These are phyloP conservation scores for Melanogaster broomeanus DNA, from an alignment of 768 basidiomycete genomes.

Conservation along the genomic window DNA sequence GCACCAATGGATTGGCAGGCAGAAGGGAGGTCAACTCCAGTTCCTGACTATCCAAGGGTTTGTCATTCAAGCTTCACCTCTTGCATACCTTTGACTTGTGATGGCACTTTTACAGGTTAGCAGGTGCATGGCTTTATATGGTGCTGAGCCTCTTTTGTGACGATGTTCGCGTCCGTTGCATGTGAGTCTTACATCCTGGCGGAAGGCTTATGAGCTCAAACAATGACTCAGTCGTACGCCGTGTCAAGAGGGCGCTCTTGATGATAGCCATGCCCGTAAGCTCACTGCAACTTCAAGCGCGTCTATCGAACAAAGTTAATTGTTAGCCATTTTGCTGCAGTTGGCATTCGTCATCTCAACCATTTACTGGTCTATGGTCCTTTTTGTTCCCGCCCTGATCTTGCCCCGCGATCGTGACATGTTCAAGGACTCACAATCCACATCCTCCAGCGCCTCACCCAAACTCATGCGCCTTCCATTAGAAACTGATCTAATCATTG, in stretches of 20 bases:
- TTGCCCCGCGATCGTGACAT: slow-evolving; percentile 33
- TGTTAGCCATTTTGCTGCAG: slow-evolving; percentile 20
- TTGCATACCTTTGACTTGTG: neutral
- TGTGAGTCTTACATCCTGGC: slow-evolving; percentile 27
- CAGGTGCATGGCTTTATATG: slow-evolving; percentile 43
- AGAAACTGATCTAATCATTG: slow-evolving; percentile 58
- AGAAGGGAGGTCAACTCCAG: slow-evolving; percentile 67
- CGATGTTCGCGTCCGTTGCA: slow-evolving; percentile 36
- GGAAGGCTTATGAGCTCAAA: neutral
- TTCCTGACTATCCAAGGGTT: slow-evolving; percentile 82
- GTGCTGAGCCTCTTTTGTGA: slow-evolving; percentile 41
- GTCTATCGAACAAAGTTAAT: neutral
- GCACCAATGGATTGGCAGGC: slow-evolving; percentile 37
- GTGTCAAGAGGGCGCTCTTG: slow-evolving; percentile 57
- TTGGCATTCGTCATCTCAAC: slow-evolving; percentile 47
- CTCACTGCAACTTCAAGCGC: slow-evolving; percentile 2
- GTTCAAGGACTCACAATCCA: neutral
- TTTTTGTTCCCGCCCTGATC: slow-evolving; percentile 60
- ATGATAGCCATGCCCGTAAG: slow-evolving; percentile 68
- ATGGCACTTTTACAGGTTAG: slow-evolving; percentile 19
- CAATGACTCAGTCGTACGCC: slow-evolving; percentile 20
- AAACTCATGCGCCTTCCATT: slow-evolving; percentile 47
- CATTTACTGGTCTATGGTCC: slow-evolving; percentile 72
- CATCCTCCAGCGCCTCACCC: slow-evolving; percentile 1
- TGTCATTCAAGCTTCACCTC: too few relatives aligned